Conservation (phyloP, 2,329 filamentous ascomycete species). For the Fusarium anthophilum region DNA sequence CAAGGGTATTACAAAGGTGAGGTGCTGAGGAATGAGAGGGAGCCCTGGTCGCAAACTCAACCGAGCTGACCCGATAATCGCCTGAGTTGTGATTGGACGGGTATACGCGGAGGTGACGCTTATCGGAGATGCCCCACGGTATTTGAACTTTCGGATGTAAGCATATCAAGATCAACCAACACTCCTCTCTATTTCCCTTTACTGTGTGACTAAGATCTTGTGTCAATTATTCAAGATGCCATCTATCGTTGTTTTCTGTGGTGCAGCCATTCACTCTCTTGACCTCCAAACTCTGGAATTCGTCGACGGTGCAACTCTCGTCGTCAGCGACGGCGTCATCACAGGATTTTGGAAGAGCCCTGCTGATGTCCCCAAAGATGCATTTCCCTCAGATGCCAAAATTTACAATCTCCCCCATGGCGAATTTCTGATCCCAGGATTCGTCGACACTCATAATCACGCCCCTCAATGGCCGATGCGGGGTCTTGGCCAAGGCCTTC, state of each 20-base stretch:
- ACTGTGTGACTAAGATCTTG: accelerated
- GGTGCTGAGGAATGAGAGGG: too few relatives aligned
- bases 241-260: not conserved
- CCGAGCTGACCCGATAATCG: not conserved
- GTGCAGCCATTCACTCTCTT: not conserved
- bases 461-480: slow-evolving; percentile 66
- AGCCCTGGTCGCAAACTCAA: not conserved
- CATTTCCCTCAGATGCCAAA: not conserved
- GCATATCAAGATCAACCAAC: not conserved
- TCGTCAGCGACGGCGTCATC: not conserved
- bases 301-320: not conserved
- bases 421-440: slow-evolving; percentile 57
- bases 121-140: not conserved
- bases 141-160: not conserved
- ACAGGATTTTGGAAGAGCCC: not conserved
- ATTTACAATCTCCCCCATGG: accelerated
- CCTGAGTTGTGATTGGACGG: not conserved
- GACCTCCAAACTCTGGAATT: not conserved
- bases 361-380: not conserved
- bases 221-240: not conserved
- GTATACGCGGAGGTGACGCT: not conserved
- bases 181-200: not conserved
- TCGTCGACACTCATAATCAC: slow-evolving; percentile 75
- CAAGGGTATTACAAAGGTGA: too few relatives aligned
- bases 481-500: slow-evolving; percentile 59